These are phyloP conservation scores for Paragyromitra xinjiangensis DNA, from an alignment of 495 filamentous ascomycete genomes.

Conservation along the genomic window DNA sequence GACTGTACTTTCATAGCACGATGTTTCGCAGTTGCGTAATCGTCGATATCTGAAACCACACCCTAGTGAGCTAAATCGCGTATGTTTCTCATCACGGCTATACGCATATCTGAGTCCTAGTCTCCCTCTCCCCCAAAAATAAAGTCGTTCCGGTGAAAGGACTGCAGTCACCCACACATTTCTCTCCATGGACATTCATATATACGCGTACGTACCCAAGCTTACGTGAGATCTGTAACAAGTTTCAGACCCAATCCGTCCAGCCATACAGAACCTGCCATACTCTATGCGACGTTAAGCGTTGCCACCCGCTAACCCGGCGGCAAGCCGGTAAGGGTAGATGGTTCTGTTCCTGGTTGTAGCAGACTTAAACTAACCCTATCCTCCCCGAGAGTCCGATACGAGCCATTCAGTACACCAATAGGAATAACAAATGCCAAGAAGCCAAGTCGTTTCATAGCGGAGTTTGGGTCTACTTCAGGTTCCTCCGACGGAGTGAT, in stretches of 20 bases:
- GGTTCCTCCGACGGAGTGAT: slow-evolving; percentile 21
- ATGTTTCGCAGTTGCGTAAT: too few species aligned
- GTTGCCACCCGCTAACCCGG: background rate
- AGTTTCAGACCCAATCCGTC: background rate
- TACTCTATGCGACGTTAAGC: background rate
- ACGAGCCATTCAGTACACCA: background rate
- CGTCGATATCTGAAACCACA: too few species aligned
- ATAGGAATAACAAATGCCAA: slow-evolving; percentile 18
- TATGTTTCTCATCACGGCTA: background rate
- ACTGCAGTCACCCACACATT: background rate
- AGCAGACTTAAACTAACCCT: background rate
- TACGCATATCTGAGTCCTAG: background rate
- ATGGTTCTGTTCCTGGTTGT: background rate
- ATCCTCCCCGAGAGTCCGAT: too few species aligned
- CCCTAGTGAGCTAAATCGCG: too few species aligned
- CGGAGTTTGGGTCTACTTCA: slow-evolving; percentile 5
- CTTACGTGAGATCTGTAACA: background rate
- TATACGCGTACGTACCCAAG: background rate
- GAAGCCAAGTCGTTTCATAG: slow-evolving; percentile 24
- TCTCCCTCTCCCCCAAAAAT: background rate
- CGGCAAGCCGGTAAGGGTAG: background rate
- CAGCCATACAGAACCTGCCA: background rate
- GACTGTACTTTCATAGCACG: too few species aligned
- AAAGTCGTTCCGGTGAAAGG: background rate
- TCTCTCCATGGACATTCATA: background rate